Evolutionary conservation across 495 filamentous ascomycete species (phyloP).

Genomic region (Cercophora scortea): DNA sequence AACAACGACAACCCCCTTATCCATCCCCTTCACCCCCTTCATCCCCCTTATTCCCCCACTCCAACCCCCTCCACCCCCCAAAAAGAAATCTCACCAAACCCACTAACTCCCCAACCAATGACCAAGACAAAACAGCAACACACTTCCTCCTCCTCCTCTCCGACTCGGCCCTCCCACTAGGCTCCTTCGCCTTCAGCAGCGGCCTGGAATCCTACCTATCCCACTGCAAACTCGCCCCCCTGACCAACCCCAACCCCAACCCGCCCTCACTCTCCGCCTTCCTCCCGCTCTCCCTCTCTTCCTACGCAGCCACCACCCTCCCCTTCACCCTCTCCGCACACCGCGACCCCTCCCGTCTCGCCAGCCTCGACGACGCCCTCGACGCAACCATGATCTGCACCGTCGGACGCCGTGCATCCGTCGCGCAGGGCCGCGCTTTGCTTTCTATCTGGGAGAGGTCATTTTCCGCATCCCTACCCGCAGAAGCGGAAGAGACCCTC

Average conservation of each 20-base stretch:
- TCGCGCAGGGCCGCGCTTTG: constrained; percentile 78
- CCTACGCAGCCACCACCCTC: constrained; percentile 69
- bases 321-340: constrained; percentile 80
- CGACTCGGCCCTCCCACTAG: constrained; percentile 90
- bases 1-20: not conserved
- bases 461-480: constrained; percentile 28
- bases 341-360: constrained; percentile 46
- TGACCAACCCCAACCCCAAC: constrained; percentile 6
- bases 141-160: constrained; percentile 88
- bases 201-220: constrained; percentile 91
- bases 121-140: constrained; percentile 18
- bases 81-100: not conserved
- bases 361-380: constrained; percentile 68
- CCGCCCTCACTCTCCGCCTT: constrained; percentile 58
- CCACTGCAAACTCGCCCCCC: constrained; percentile 45
- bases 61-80: not conserved
- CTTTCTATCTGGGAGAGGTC: constrained; percentile 84
- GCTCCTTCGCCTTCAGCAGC: constrained; percentile 93
- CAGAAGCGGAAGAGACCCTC: constrained; percentile 9
- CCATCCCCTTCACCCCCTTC: not conserved
- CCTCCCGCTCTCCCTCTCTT: constrained; percentile 67
- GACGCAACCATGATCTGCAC: constrained; percentile 83
- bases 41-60: not conserved
- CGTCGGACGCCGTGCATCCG: constrained; percentile 75
- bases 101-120: constrained; percentile 5